phyloP scores from a whole-genome alignment of 257 asterid species.

The Osmanthus fragrans region DNA sequence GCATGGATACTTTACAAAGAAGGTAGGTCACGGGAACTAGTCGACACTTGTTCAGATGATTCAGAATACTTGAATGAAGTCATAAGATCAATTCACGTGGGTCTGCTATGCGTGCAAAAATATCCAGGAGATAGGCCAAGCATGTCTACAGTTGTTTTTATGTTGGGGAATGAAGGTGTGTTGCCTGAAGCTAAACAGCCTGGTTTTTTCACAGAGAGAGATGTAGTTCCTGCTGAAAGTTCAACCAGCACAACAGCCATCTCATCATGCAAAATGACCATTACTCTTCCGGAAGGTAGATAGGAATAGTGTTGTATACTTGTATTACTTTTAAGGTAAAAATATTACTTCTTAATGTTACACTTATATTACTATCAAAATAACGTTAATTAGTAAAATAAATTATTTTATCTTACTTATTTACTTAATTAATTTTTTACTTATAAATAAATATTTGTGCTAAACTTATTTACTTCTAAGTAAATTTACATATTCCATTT shows the following conservation, averaged over 20 bases:
- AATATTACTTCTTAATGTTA: too few relatives aligned
- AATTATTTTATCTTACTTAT: too few relatives aligned
- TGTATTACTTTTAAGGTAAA: too few relatives aligned
- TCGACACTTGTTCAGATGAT: conserved; percentile 2
- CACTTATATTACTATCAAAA: too few relatives aligned
- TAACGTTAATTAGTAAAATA: too few relatives aligned
- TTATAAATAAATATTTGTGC: too few relatives aligned
- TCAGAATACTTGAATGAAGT: conserved; percentile 19
- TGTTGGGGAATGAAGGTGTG: conserved; percentile 28
- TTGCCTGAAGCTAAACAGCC: conserved; percentile 17
- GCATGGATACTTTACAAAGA: too few relatives aligned
- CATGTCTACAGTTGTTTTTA: conserved; percentile 35
- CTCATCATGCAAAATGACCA: conserved; percentile 6
- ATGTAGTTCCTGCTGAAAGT: not conserved
- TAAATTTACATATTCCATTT: too few relatives aligned
- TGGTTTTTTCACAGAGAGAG: conserved; percentile 37
- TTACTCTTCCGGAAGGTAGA: conserved; percentile 6
- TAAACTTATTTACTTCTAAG: too few relatives aligned
- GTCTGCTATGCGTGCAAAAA: conserved; percentile 35
- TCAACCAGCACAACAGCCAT: not conserved
- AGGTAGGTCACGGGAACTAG: conserved; percentile 25
- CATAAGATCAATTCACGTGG: conserved; percentile 32
- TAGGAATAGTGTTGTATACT: not conserved
- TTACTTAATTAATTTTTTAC: too few relatives aligned
- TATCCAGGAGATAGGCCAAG: conserved; percentile 27